These are phyloP conservation scores for Agrocybe praecox DNA, from an alignment of 768 basidiomycete species.

Conservation along the genomic window DNA sequence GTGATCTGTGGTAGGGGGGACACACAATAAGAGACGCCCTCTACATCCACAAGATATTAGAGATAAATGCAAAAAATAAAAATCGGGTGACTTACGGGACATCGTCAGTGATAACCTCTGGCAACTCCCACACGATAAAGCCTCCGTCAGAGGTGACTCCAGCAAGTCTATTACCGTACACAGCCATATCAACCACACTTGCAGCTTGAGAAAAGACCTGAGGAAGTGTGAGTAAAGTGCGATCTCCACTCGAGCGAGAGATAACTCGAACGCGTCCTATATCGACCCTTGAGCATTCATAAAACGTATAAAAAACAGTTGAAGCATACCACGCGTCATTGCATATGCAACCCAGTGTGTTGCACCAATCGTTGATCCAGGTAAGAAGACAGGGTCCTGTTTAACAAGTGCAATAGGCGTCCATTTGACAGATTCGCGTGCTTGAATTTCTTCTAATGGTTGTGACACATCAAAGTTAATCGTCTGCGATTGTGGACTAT, in stretches of 20 bases:
- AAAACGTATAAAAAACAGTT: neutral
- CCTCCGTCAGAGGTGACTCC: conserved; percentile 89
- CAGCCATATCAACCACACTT: conserved; percentile 85
- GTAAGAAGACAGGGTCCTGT: conserved; percentile 82
- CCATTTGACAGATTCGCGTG: conserved; percentile 80
- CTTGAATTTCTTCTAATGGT: conserved; percentile 72
- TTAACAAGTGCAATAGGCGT: conserved; percentile 89
- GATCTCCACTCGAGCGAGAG: conserved; percentile 85
- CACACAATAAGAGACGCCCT: conserved; percentile 68
- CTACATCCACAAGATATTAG: conserved; percentile 33
- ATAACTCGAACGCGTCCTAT: conserved; percentile 84
- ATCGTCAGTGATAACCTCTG: conserved; percentile 82
- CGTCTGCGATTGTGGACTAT: conserved; percentile 63
- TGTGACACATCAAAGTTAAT: conserved; percentile 79
- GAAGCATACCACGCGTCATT: conserved; percentile 73
- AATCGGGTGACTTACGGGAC: conserved; percentile 64
- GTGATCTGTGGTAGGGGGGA: conserved; percentile 58
- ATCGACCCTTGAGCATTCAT: neutral
- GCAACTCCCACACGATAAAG: conserved; percentile 87
- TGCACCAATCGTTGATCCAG: conserved; percentile 86
- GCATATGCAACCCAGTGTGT: conserved; percentile 94
- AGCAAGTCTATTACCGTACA: conserved; percentile 78
- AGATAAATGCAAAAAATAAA: conserved; percentile 3
- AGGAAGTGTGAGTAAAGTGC: conserved; percentile 80
- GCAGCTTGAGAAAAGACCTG: conserved; percentile 59